Base-by-base conservation (phyloP, 805 yeast species). In the Wickerhamiella allomyrinae region DNA sequence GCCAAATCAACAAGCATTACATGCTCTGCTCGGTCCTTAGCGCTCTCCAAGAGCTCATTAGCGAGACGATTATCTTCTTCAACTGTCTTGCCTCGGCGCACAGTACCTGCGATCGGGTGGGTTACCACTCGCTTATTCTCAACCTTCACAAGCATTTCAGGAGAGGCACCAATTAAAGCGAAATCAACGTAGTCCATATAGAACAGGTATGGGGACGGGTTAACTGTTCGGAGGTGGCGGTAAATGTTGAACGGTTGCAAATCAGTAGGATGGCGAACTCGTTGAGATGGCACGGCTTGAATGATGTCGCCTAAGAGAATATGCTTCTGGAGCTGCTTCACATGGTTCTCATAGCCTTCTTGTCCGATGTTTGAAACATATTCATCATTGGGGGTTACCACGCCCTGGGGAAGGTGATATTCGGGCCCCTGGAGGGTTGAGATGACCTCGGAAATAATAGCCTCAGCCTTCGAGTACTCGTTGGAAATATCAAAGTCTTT, bases 1-100 rank as follows among this genome's bases (percentile, higher is more conserved):
- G 98, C 98, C 56, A 91, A 71, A 62, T 91, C 99, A 15, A 91
- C 99, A 61, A 91, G 74, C 99, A 91, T 91, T 43, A 91, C 91
- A 61, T 91, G 99, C 63, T 91, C 99, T 1, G 98, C 95, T 38
- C 96, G 74, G 61, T 91, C 99, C 57, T 91, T 91, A 49, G 78
- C 65, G 13, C 94, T 81, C 8, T 77, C 63, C 54, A 82, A 69
- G 50, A 91, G 71, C 43, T 75, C 73, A 13, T 68, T 68, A 2
- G 97, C 96, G 41, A 86, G 69, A 47, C 63, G 65, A 57, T 87
- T 95, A 55, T 91, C 99, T 60, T 91, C 97, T 54, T 85, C 94
- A 20, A 77, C 67, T 8, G 97, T 85, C 52, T 74, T 72, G 39
- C 99, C 99, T 56, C 99, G 76, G 51, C 68, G 74, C 45, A 91